Base-by-base conservation (phyloP, 352 stramenopile genomes). In the Phytophthora cryptogea region DNA sequence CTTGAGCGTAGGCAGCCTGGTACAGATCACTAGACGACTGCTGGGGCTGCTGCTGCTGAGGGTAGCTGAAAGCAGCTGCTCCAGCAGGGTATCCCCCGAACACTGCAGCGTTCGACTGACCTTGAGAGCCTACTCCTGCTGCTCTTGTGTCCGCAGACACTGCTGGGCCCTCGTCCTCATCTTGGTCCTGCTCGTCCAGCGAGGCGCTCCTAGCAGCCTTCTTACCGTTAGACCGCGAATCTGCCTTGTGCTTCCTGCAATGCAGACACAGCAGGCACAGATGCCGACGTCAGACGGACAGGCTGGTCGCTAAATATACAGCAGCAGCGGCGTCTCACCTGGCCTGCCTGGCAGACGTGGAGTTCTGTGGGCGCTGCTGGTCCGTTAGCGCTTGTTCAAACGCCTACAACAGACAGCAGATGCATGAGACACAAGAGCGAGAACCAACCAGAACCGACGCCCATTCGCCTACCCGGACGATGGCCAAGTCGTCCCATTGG, bases 401-500 rank as follows among this genome's bases (percentile, higher is more conserved):
- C 5, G 82, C 82, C 82, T 91, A 54, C n/a, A 46, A 3, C 1
- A 17, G 14, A 45, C 41, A 53, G 20, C 32, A 67, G 32, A 50
- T 33, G 27, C 44, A 49, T 64, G 17, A 56, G 17, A 54, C 35
- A 27, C 7, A 23, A 23, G 20, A 46, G 16, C 43, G 11, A 43
- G 37, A 43, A 40, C 14, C 7, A 17, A 43, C 1, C 11, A 20
- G 2, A 14, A 40, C 4, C 33, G 7, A n/a, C 5, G 52, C 26
- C 17, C n/a, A 20, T 42, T 57, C 8, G 4, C 52, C 35, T 59
- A 92, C 83, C 68, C 80, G 61, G 28, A 92, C 80, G 49, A 92
- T 90, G 45, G 83, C 83, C 78, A 92, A 86, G 65, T 92, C 83
- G 55, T 92, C 83, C 83, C 83, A 92, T 78, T 82, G 76, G 48